These are phyloP conservation scores for Populus simonii DNA, from an alignment of 345 rosid genomes.

Conservation along the genomic window DNA sequence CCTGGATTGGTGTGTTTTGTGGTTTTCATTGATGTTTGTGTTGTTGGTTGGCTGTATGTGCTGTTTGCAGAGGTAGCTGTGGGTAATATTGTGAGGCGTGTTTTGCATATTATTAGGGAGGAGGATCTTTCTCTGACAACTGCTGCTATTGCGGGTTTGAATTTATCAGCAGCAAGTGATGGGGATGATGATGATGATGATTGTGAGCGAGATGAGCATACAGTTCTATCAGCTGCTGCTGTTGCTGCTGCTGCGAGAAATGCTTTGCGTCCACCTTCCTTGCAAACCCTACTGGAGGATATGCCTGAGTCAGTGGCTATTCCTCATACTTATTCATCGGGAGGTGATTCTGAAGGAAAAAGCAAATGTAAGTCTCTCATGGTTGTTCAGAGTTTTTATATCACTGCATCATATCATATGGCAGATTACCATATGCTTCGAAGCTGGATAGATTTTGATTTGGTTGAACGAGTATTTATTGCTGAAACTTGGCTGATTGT, in stretches of 20 bases:
- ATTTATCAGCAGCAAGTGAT: constrained; percentile 69
- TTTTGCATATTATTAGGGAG: constrained; percentile 91
- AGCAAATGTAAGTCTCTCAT: constrained; percentile 58
- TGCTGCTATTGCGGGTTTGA: constrained; percentile 75
- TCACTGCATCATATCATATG: neutral
- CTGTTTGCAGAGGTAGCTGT: constrained; percentile 88
- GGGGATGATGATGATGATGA: constrained; percentile 49
- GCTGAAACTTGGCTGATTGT: neutral
- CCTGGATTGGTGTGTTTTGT: neutral
- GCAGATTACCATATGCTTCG: neutral
- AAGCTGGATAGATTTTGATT: neutral
- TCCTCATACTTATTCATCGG: constrained; percentile 80
- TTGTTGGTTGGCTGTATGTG: constrained; percentile 3
- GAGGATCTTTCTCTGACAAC: constrained; percentile 81
- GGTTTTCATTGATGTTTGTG: neutral
- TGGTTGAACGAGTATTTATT: neutral
- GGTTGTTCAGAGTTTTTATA: neutral
- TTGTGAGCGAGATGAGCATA: constrained; percentile 47
- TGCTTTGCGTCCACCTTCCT: constrained; percentile 86
- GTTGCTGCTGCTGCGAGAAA: constrained; percentile 94
- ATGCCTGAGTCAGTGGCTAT: constrained; percentile 61
- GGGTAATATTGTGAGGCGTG: constrained; percentile 92
- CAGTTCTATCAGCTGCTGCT: constrained; percentile 76
- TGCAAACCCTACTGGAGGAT: constrained; percentile 87
- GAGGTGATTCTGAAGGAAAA: constrained; percentile 98